Percentiles rank a stretch among this genome's conserved stretches.
Conservation (phyloP, 371 early-diverging fungal genomes). For the Synchytrium microbalum region DNA sequence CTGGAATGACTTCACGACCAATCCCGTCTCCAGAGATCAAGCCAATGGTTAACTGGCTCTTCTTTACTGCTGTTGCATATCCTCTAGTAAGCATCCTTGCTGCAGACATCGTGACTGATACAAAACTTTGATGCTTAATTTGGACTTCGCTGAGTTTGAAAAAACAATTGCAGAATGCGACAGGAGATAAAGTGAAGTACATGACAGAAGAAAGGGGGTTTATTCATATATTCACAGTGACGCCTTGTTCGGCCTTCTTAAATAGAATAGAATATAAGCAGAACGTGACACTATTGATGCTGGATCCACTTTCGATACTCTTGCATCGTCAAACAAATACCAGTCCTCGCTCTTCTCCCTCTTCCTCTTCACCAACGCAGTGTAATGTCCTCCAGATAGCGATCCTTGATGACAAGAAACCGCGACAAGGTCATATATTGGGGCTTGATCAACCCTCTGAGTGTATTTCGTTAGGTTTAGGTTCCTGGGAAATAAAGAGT, state of each 20-base stretch:
- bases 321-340: slow-evolving; percentile 90
- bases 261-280: slow-evolving; percentile 40
- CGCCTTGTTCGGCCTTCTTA: background rate
- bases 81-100: no score
- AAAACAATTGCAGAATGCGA: no score
- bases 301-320: slow-evolving; percentile 49
- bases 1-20: slow-evolving; percentile 84
- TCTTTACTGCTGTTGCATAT: no score
- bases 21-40: slow-evolving; percentile 94
- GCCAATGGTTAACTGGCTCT: slow-evolving; percentile 57
- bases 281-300: slow-evolving; percentile 24
- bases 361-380: slow-evolving; percentile 77
- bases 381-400: slow-evolving; percentile 90
- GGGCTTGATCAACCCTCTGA: background rate
- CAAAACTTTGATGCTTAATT: no score
- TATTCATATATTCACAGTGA: no score
- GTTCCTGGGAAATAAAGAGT: slow-evolving; percentile 13
- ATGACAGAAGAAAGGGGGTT: no score
- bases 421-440: background rate
- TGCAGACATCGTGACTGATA: no score
- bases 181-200: no score
- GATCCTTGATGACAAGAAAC: slow-evolving; percentile 79
- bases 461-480: slow-evolving; percentile 25
- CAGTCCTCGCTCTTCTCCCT: slow-evolving; percentile 72
- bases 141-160: no score